phyloP scores from a whole-genome alignment of 108 stramenopile species.

The Poteriospumella lacustris region DNA sequence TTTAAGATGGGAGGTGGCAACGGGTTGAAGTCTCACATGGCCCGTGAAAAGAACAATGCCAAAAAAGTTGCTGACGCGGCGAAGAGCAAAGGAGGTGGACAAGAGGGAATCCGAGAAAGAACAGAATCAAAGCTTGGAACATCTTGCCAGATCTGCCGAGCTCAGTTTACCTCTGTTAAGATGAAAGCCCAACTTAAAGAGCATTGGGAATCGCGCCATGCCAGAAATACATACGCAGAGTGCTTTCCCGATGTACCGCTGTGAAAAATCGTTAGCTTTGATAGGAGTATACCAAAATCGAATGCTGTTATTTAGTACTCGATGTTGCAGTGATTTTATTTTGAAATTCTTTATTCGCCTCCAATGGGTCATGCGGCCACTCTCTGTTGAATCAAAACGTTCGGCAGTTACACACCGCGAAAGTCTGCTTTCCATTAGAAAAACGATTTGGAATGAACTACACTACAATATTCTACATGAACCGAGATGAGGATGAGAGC shows the following conservation, averaged over 20 bases:
- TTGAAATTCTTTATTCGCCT: too few species aligned
- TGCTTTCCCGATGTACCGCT: not conserved
- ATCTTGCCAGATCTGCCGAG: not conserved
- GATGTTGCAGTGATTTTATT: too few species aligned
- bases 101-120: not conserved
- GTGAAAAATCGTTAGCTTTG: too few species aligned
- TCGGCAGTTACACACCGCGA: too few species aligned
- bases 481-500: too few species aligned
- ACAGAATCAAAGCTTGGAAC: not conserved
- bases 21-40: not conserved
- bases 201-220: not conserved
- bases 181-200: not conserved
- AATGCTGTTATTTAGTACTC: too few species aligned
- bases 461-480: too few species aligned
- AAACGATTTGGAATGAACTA: too few species aligned
- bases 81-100: not conserved
- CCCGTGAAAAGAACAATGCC: not conserved
- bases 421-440: too few species aligned
- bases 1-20: not conserved
- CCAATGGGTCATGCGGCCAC: too few species aligned
- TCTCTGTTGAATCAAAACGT: too few species aligned
- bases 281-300: too few species aligned
- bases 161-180: not conserved
- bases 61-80: slow-evolving; percentile 3
- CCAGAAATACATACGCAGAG: not conserved